Conservation (phyloP, 2,329 filamentous ascomycete genomes). For the Saccharata proteae region DNA sequence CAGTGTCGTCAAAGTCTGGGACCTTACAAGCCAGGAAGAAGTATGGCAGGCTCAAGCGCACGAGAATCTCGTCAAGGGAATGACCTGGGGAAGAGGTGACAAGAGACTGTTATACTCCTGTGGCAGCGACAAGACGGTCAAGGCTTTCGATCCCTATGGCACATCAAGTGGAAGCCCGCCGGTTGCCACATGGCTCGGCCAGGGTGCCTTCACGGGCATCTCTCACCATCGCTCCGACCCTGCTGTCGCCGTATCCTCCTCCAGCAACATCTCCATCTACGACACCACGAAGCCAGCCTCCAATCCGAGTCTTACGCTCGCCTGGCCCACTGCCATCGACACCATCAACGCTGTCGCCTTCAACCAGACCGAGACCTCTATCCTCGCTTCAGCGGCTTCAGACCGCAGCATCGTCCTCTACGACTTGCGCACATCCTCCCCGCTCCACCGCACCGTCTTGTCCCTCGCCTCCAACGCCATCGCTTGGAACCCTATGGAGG, state of each 20-base stretch:
- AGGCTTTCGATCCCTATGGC: slow-evolving; percentile 84
- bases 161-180: slow-evolving; percentile 57
- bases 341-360: slow-evolving; percentile 83
- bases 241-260: slow-evolving; percentile 62
- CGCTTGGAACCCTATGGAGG: slow-evolving; percentile 93
- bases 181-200: slow-evolving; percentile 71
- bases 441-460: slow-evolving; percentile 69
- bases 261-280: slow-evolving; percentile 73
- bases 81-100: slow-evolving; percentile 78
- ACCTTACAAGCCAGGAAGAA: slow-evolving; percentile 60
- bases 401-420: slow-evolving; percentile 82
- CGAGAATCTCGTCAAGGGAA: slow-evolving; percentile 83
- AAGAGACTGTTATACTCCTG: slow-evolving; percentile 84
- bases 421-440: slow-evolving; percentile 76
- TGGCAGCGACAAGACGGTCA: slow-evolving; percentile 73
- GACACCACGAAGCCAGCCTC: slow-evolving; percentile 69
- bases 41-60: slow-evolving; percentile 73
- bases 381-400: slow-evolving; percentile 72
- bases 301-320: slow-evolving; percentile 67
- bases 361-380: slow-evolving; percentile 81
- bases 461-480: slow-evolving; percentile 74
- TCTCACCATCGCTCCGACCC: slow-evolving; percentile 70
- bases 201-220: slow-evolving; percentile 69
- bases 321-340: slow-evolving; percentile 80
- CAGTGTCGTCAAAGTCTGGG: slow-evolving; percentile 90